These are phyloP conservation scores for Astragalus membranaceus DNA, from an alignment of 306 rosid species.

Conservation along the genomic window DNA sequence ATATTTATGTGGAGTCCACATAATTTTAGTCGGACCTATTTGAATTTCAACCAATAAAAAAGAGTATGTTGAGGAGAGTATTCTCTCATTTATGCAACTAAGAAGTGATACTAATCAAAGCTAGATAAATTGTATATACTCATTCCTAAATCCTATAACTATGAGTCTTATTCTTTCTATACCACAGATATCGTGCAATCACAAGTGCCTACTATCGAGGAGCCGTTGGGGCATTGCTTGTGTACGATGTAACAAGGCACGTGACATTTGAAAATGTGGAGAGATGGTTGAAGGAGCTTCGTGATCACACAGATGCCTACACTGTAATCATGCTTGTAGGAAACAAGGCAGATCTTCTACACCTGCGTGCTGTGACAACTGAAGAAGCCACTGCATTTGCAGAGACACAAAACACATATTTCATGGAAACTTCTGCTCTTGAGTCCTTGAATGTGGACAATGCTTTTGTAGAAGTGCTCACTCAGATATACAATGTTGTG, in stretches of 20 bases:
- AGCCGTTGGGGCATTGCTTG: conserved; percentile 80
- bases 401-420: conserved; percentile 54
- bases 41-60: too few species aligned
- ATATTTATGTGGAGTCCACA: too few species aligned
- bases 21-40: too few species aligned
- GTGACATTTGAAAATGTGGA: conserved; percentile 67
- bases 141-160: not conserved
- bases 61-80: too few species aligned
- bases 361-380: conserved; percentile 48
- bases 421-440: conserved; percentile 79
- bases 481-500: conserved; percentile 60
- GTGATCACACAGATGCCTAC: conserved; percentile 69
- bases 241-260: conserved; percentile 65
- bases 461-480: conserved; percentile 67
- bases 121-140: not conserved
- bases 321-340: conserved; percentile 80
- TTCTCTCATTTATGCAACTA: too few species aligned
- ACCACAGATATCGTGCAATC: conserved; percentile 64
- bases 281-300: conserved; percentile 80
- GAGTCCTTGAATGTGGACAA: conserved; percentile 71
- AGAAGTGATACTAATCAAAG: not conserved
- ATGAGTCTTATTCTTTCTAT: not conserved
- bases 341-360: conserved; percentile 70
- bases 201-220: conserved; percentile 84
- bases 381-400: conserved; percentile 60